A percentile compares a stretch with the other conserved stretches of the same genome.
phyloP scores from a whole-genome alignment of 306 rosid species.

The Parietaria judaica region DNA sequence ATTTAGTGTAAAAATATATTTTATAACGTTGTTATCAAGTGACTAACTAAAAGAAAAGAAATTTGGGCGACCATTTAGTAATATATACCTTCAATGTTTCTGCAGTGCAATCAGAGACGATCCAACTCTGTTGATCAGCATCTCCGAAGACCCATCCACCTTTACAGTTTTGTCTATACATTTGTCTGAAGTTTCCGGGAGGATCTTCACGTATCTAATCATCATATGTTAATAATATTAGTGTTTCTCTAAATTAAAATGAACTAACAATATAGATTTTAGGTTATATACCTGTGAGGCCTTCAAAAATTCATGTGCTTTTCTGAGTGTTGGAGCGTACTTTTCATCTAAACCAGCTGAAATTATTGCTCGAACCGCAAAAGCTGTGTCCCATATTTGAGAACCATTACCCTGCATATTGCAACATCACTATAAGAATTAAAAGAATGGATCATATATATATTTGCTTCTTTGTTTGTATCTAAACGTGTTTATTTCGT shows the following conservation, averaged over 20 bases:
- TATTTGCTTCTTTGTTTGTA: no score
- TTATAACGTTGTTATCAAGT: no score
- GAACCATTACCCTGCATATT: conserved; percentile 34
- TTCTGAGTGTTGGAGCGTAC: conserved; percentile 39
- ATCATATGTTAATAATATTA: no score
- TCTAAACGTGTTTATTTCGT: no score
- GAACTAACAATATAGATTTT: no score
- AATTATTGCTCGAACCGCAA: conserved; percentile 49
- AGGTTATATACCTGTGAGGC: conserved; percentile 44
- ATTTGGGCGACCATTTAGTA: no score
- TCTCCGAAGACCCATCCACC: conserved; percentile 48
- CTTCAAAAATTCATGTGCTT: conserved; percentile 51
- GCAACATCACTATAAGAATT: no score
- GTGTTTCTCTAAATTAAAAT: no score
- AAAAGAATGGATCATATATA: no score
- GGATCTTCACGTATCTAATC: conserved; percentile 40
- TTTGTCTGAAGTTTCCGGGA: conserved; percentile 31
- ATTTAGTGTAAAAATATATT: no score
- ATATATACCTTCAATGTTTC: conserved; percentile 48
- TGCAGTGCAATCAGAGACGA: conserved; percentile 58
- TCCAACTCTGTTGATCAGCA: conserved; percentile 44
- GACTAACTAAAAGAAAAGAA: no score
- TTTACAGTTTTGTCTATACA: conserved; percentile 44
- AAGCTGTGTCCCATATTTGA: conserved; percentile 52
- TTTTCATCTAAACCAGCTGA: conserved; percentile 41